Base-by-base conservation (phyloP, 1,284 basidiomycete species). In the Thelephora terrestris region DNA sequence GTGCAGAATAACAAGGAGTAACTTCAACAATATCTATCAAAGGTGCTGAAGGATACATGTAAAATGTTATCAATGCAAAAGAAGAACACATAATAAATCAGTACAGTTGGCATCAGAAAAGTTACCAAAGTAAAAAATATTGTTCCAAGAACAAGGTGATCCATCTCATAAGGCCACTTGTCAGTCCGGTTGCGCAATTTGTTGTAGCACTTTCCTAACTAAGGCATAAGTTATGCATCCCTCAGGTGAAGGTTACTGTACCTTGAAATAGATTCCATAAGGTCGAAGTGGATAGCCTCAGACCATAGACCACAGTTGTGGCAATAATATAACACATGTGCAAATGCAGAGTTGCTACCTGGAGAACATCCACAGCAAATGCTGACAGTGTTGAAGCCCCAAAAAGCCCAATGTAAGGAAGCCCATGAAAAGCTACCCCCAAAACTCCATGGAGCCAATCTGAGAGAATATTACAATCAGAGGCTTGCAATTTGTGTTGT, bases 261-360 rank as follows among this genome's bases (percentile, higher is more conserved):
- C 93, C 94, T 64, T 92, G 75, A 61, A 98, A 99, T n/a, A 99
- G 75, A 60, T 93, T 91, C 79, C 91, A 97, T 14, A 98, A 67
- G 0, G 83, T 86, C 27, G 75, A 75, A 7, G 80, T 71, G 14
- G 78, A 75, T 17, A 67, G 68, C 34, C 86, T 68, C 59, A 84
- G 79, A 55, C 74, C 78, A 38, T 73, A 70, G 61, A 87, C 91
- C 1, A 89, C 74, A 1, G 66, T 59, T 1, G 78, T 73, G 4
- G 85, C 78, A 43, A 90, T 59, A 27, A 75, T 63, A 62, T 95
- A 88, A 56, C 84, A 85, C 1, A 85, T 51, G 43, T 78, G 76
- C 4, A 95, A 68, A 59, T 97, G 93, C 2, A 79, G 62, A 0
- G 90, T 91, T 47, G 85, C 64, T 17, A 90, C 47, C 5, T 72